A percentile compares a stretch with the other conserved stretches of the same genome.
These are phyloP conservation scores for Zoysia japonica DNA, from an alignment of 176 grass and related monocot genomes.

Conservation along the genomic window DNA sequence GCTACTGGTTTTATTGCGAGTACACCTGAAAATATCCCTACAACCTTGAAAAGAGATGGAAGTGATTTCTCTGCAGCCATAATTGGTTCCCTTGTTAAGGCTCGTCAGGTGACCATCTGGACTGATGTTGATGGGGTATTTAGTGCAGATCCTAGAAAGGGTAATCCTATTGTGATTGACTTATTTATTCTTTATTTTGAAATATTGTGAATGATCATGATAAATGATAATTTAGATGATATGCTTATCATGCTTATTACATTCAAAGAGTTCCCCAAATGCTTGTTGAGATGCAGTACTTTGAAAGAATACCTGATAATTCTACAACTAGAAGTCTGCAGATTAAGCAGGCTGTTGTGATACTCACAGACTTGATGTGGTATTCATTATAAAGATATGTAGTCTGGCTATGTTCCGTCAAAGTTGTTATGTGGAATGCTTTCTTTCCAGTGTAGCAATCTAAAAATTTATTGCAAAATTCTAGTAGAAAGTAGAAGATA, in stretches of 20 bases:
- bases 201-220: not conserved
- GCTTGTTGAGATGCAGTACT: not conserved
- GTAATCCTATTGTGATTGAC: slow-evolving; percentile 33
- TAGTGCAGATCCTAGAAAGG: slow-evolving; percentile 99
- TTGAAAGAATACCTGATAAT: not conserved
- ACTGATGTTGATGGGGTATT: slow-evolving; percentile 99
- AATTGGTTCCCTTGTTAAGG: slow-evolving; percentile 74
- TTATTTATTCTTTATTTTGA: not conserved
- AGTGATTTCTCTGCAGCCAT: slow-evolving; percentile 98
- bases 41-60: slow-evolving; percentile 92
- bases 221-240: not conserved
- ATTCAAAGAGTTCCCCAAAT: not conserved
- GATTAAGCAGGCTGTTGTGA: not conserved
- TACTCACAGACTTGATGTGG: not conserved
- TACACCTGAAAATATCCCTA: slow-evolving; percentile 79
- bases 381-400: not conserved
- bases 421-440: not conserved
- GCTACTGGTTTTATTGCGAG: slow-evolving; percentile 93
- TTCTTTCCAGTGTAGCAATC: not conserved
- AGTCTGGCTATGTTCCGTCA: not conserved
- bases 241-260: not conserved
- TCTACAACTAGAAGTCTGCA: not conserved
- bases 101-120: slow-evolving; percentile 87
- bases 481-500: not conserved
- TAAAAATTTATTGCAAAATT: not conserved